These are phyloP conservation scores for Fremontodendron californicum DNA, from an alignment of 345 rosid genomes.

Conservation along the genomic window DNA sequence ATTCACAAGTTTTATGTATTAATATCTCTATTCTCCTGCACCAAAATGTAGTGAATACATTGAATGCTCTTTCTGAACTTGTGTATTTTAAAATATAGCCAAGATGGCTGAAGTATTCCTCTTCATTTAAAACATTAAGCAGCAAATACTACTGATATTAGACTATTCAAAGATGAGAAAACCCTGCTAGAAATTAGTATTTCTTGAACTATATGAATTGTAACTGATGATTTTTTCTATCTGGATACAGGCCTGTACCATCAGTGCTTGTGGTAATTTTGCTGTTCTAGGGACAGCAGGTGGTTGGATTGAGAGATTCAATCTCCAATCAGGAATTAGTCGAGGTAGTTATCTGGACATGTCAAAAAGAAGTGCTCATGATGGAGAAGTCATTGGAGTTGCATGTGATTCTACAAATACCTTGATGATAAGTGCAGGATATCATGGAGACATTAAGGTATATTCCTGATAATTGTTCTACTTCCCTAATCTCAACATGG, in stretches of 20 bases:
- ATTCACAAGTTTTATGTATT: neutral
- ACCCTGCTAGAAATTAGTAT: neutral
- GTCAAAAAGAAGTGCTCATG: slow-evolving; percentile 55
- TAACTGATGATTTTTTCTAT: slow-evolving; percentile 2
- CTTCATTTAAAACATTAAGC: neutral
- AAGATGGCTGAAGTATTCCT: neutral
- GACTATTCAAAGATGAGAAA: neutral
- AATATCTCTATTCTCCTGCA: neutral
- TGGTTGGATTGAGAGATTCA: slow-evolving; percentile 95
- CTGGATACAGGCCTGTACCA: slow-evolving; percentile 67
- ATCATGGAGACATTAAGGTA: slow-evolving; percentile 83
- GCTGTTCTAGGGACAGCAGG: slow-evolving; percentile 85
- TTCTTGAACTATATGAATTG: neutral
- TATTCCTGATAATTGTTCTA: neutral
- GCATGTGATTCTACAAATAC: slow-evolving; percentile 94
- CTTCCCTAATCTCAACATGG: neutral
- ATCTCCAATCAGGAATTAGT: slow-evolving; percentile 93
- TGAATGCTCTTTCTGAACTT: neutral
- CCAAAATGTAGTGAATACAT: neutral
- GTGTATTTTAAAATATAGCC: neutral
- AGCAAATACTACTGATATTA: neutral
- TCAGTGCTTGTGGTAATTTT: slow-evolving; percentile 97
- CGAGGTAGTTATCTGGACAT: slow-evolving; percentile 76
- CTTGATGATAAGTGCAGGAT: slow-evolving; percentile 91
- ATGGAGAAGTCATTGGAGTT: slow-evolving; percentile 82